phyloP scores from a whole-genome alignment of 768 basidiomycete genomes.

The Termitomyces heimii region DNA sequence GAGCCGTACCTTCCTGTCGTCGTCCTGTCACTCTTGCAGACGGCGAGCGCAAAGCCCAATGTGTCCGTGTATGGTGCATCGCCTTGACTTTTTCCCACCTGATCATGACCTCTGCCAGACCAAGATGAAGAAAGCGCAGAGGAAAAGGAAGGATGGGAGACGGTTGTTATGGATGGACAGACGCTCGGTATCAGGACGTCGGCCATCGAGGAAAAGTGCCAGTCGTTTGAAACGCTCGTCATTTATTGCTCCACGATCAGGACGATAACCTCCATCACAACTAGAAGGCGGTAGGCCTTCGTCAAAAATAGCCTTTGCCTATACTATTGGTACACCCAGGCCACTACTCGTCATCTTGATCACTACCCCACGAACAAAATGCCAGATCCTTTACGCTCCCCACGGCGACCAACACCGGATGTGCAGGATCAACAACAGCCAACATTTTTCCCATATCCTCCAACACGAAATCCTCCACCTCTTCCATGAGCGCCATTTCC shows the following conservation, averaged over 20 bases:
- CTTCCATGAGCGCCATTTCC: constrained; percentile 16
- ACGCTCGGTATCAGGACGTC: constrained; percentile 74
- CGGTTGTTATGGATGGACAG: constrained; percentile 71
- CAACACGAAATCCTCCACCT: too few relatives aligned
- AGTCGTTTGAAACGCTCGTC: constrained; percentile 83
- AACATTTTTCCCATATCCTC: background rate
- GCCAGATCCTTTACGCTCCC: background rate
- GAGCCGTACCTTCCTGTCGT: constrained; percentile 83
- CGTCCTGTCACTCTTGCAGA: constrained; percentile 70
- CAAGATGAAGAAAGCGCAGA: constrained; percentile 50
- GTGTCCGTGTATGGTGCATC: constrained; percentile 63
- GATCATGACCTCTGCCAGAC: constrained; percentile 28
- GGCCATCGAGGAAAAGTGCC: constrained; percentile 81
- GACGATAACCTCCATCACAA: too few relatives aligned
- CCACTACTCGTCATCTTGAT: background rate
- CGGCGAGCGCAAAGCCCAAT: constrained; percentile 75
- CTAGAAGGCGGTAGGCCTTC: too few relatives aligned
- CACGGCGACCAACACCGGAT: background rate
- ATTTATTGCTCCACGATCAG: constrained; percentile 72
- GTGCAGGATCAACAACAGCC: background rate
- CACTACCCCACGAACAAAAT: background rate
- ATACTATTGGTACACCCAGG: too few relatives aligned
- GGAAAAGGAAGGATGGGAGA: constrained; percentile 75
- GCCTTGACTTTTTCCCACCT: background rate
- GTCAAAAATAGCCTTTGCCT: too few relatives aligned